These are phyloP conservation scores for Colletotrichum musae DNA, from an alignment of 2,329 filamentous ascomycete species.

Conservation along the genomic window DNA sequence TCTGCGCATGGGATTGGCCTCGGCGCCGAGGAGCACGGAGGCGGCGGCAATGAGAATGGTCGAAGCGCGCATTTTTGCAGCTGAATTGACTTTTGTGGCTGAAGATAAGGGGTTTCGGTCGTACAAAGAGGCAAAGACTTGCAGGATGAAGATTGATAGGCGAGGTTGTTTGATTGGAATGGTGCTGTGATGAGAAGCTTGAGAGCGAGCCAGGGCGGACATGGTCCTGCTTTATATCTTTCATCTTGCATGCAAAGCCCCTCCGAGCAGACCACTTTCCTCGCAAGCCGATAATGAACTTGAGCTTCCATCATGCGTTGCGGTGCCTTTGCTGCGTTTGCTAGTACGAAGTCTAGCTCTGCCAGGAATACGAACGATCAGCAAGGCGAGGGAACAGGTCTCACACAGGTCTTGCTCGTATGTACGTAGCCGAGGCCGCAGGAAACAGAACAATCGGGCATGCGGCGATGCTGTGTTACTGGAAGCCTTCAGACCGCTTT, in stretches of 20 bases:
- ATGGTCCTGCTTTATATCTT: neutral
- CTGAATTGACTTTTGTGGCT: neutral
- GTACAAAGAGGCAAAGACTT: neutral
- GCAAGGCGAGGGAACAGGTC: conserved; percentile 13
- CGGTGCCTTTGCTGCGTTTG: neutral
- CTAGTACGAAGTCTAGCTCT: neutral
- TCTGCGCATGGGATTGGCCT: conserved; percentile 17
- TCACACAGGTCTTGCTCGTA: conserved; percentile 27
- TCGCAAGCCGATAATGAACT: neutral
- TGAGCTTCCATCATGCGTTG: neutral
- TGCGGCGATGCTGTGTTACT: conserved; percentile 18
- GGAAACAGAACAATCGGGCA: conserved; percentile 20
- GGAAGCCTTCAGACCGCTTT: conserved; percentile 13
- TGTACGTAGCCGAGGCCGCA: conserved; percentile 18
- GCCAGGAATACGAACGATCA: conserved; percentile 26
- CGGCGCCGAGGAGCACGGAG: conserved; percentile 9
- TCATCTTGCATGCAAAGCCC: neutral
- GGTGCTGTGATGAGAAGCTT: no score
- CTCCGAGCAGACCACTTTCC: neutral
- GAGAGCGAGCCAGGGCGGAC: no score
- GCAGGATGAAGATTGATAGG: no score
- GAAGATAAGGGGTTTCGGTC: no score
- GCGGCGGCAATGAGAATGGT: conserved; percentile 4
- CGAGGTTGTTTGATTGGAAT: no score
- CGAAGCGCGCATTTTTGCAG: neutral